Percentiles rank a stretch among this genome's conserved stretches.
Conservation (phyloP, 2,329 filamentous ascomycete genomes). For the Paecilomyces formosus region DNA sequence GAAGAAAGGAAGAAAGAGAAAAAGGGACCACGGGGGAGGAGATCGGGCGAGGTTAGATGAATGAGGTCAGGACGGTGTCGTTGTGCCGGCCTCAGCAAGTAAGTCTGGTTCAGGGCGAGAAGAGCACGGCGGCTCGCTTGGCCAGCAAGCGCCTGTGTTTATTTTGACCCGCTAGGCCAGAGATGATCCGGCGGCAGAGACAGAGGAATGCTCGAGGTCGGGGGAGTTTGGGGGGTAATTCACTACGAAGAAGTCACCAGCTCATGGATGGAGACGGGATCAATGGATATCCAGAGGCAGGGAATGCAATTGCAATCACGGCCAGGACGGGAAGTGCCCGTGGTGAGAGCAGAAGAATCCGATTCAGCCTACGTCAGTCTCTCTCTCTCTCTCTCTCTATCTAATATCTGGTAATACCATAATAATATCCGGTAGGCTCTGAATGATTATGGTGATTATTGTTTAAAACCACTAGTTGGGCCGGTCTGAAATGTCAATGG, state of each 20-base stretch:
- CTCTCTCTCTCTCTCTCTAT: too few species aligned
- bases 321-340: too few species aligned
- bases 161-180: conserved; percentile 25
- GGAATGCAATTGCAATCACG: too few species aligned
- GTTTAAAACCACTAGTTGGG: too few species aligned
- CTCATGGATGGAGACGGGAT: too few species aligned
- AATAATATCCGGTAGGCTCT: too few species aligned
- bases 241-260: too few species aligned
- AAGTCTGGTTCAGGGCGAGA: conserved; percentile 1
- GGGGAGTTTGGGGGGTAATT: not conserved
- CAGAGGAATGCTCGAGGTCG: not conserved
- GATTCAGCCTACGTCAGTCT: too few species aligned
- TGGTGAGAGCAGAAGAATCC: too few species aligned
- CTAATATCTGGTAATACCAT: too few species aligned
- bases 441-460: too few species aligned
- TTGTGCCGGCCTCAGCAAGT: not conserved
- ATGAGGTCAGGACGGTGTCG: not conserved
- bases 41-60: not conserved
- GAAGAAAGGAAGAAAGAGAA: conserved; percentile 5
- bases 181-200: not conserved
- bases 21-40: conserved; percentile 1
- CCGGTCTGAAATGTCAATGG: not conserved
- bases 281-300: too few species aligned
- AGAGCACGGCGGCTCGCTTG: conserved; percentile 12
- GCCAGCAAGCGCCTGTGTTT: conserved; percentile 20